Evolutionary conservation across 169 alveolate species (phyloP), one percentile per base, ranked within the genome.

Genomic region (Miamiensis avidus): DNA sequence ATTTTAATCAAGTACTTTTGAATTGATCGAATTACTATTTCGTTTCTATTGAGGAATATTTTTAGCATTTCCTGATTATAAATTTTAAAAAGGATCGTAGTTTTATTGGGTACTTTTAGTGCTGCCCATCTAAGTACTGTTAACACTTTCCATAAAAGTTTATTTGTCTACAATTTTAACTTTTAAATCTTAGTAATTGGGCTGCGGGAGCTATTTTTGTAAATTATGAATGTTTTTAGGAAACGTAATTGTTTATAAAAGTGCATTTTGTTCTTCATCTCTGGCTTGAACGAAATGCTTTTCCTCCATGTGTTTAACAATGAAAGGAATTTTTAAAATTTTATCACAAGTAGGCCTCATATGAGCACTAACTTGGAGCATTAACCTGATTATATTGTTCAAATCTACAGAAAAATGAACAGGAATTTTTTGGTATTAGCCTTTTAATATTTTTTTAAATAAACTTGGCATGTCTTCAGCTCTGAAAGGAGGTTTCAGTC

Each of bases 401-500:
- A 92, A 31, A 29, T 93, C 96, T 20, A 81, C 83, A 16, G 96
- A 92, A 82, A 91, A 95, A 1, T 84, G 88, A 75, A 76, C 73
- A 77, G 96, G 94, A 26, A 94, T 89, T 34, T 85, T 85, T 0
- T 92, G 94, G 84, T 94, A 94, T 49, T 78, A 89, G 11, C 98
- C 96, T 83, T 89, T 93, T 29, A 89, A 34, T 1, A 94, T 93
- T 85, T 94, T 94, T 76, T 92, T 89, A 85, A 89, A 92, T 28
- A 95, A 93, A 33, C 87, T 90, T 81, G 91, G 81, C 94, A 95
- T 92, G 85, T 92, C 93, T 69, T 88, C 91, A 0, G 96, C 97
- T 82, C 92, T 83, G 86, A 95, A 95, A 25, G 98, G 98, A 76
- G 96, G 96, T 76, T 92, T 88, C 49, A 93, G 84, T 32, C 94